These are phyloP conservation scores for Triticum monococcum DNA, from an alignment of 176 grass and related monocot species.

Conservation along the genomic window DNA sequence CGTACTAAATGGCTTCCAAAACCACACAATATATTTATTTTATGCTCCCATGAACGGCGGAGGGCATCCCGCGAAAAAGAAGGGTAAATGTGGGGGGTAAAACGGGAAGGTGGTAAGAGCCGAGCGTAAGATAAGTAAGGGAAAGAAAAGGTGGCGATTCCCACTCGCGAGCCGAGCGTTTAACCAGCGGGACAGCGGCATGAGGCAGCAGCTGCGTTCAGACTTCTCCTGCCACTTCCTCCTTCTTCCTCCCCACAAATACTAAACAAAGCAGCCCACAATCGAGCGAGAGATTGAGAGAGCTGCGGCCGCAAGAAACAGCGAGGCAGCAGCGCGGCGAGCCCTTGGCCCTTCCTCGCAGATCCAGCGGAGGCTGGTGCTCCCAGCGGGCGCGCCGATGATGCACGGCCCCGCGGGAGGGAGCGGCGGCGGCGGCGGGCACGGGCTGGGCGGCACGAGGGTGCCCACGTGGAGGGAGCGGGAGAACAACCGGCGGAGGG, in stretches of 20 bases:
- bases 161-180: neutral
- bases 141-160: neutral
- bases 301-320: neutral
- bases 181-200: neutral
- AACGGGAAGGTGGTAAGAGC: slow-evolving; percentile 1
- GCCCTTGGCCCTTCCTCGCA: neutral
- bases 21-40: neutral
- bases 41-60: neutral
- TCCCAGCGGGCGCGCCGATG: slow-evolving; percentile 5
- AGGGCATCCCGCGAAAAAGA: too few species aligned
- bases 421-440: neutral
- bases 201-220: slow-evolving; percentile 36
- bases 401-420: slow-evolving; percentile 27
- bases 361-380: slow-evolving; percentile 25
- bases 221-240: neutral
- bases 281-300: neutral
- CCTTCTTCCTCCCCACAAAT: slow-evolving; percentile 30
- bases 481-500: slow-evolving; percentile 93
- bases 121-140: neutral
- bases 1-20: neutral
- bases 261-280: slow-evolving; percentile 41
- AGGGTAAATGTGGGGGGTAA: neutral
- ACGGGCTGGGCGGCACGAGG: slow-evolving; percentile 65
- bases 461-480: slow-evolving; percentile 97
- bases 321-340: neutral